phyloP scores from a whole-genome alignment of 2,329 filamentous ascomycete genomes.

The Colletotrichum echinochloae region DNA sequence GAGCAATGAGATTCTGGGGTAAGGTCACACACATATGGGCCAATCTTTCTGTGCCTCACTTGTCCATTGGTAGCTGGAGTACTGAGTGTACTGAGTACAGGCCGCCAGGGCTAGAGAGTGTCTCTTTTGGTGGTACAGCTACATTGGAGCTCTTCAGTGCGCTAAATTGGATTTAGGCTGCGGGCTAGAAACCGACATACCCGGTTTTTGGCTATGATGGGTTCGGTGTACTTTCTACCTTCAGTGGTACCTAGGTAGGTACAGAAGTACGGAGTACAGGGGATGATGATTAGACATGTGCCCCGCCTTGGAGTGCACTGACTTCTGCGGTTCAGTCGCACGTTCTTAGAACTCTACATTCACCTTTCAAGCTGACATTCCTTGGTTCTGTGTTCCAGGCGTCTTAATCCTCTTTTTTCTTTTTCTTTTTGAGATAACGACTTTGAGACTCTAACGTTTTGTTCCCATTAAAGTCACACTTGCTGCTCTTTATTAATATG shows the following conservation, averaged over 20 bases:
- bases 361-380: neutral
- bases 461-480: neutral
- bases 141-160: conserved; percentile 27
- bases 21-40: conserved; percentile 11
- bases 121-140: neutral
- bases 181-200: conserved; percentile 2
- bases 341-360: neutral
- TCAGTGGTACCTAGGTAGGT: too few relatives aligned
- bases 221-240: conserved; percentile 1
- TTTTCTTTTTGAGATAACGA: neutral
- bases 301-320: conserved; percentile 35
- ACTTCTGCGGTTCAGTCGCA: conserved; percentile 9
- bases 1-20: conserved; percentile 22
- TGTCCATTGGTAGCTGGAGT: conserved; percentile 21
- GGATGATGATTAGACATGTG: neutral
- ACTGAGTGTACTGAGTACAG: conserved; percentile 13
- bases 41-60: conserved; percentile 28
- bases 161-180: conserved; percentile 33
- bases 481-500: neutral
- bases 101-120: neutral
- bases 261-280: too few relatives aligned
- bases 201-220: neutral
- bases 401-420: neutral
- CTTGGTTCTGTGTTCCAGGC: neutral
- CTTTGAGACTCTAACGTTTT: neutral